Percentiles rank a stretch among this genome's conserved stretches.
Evolutionary conservation across 495 filamentous ascomycete genomes (phyloP).

Genomic region (Hyphodiscus hymeniophilus): DNA sequence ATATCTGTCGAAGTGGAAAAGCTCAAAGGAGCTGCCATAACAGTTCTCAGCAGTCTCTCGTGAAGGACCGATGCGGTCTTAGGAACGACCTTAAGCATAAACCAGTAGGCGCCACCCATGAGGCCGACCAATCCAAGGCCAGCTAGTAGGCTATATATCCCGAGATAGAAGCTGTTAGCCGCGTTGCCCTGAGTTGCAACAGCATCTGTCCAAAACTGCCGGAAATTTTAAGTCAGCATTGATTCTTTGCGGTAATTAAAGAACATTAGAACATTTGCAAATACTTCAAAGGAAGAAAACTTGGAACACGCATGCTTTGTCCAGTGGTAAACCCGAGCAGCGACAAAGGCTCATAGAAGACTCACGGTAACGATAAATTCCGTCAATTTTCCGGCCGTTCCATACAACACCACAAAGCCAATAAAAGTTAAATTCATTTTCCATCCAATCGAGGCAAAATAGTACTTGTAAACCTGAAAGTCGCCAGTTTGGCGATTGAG

Average conservation of each 20-base stretch:
- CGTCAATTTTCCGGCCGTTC: background rate
- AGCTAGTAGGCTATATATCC: constrained; percentile 1
- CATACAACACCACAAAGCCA: background rate
- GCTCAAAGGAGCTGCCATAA: constrained; percentile 19
- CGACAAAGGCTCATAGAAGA: constrained; percentile 18
- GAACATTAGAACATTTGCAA: too few relatives aligned
- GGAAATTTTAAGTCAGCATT: too few relatives aligned
- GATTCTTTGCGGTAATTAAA: too few relatives aligned
- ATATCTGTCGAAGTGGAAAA: constrained; percentile 24
- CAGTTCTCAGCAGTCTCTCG: constrained; percentile 17
- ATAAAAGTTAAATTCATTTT: background rate
- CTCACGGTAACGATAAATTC: background rate
- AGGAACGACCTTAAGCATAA: constrained; percentile 5
- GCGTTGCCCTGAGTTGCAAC: constrained; percentile 13
- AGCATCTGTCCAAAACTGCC: constrained; percentile 20
- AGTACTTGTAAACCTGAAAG: constrained; percentile 4
- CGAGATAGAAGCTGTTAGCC: constrained; percentile 10
- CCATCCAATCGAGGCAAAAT: constrained; percentile 11
- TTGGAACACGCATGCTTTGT: too few relatives aligned
- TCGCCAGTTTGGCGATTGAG: constrained; percentile 14
- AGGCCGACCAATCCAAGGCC: constrained; percentile 1
- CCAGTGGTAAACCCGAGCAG: too few relatives aligned
- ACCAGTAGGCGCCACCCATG: constrained; percentile 3
- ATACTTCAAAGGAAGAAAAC: too few relatives aligned
- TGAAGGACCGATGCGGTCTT: constrained; percentile 14